Evolutionary conservation across 75 land plant genomes (phyloP), one percentile per base, ranked within the genome.

Genomic region (Pinus tabuliformis): DNA sequence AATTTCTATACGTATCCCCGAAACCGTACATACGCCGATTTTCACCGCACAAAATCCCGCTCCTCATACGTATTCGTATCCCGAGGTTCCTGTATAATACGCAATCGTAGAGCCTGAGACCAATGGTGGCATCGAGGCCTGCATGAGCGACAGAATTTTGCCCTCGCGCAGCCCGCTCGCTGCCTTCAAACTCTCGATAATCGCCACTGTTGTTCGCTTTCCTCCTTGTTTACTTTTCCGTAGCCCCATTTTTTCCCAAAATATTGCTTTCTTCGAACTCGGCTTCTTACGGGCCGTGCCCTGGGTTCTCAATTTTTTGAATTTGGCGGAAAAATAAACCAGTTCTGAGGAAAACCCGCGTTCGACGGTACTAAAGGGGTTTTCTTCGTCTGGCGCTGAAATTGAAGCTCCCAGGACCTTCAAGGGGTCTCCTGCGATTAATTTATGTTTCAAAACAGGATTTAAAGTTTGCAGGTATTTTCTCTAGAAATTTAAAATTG

Each of bases 101-200:
- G n/a, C n/a, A 68, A 30, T 52, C 71, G 71, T 68, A 68, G 71
- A 18, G n/a, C n/a, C 71, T 68, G 71, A 68, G 37, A 12, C 20
- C 71, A 68, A 68, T 68, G 71, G 71, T 68, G 71, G 71, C 71
- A 68, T 68, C 71, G 71, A 68, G 71, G 71, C 42, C 71, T 68
- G 71, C 71, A 39, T 22, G 71, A 45, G 71, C n/a, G 37, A 18
- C 71, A 68, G 71, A 33, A 68, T 39, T 68, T 68, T n/a, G 71
- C 20, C 22, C 42, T 37, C 42, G 45, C 11, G 71, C 39, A n/a
- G 14, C 18, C 18, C n/a, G 24, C 21, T 14, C 18, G n/a, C 42
- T 13, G 54, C 54, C 12, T 9, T 45, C 37, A 68, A 64, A 68
- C 71, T 45, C 71, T 68, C 71, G 11, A 30, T 37, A 33, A 30